Evolutionary conservation across 345 rosid genomes (phyloP).

Genomic region (Rubroshorea leprosula): DNA sequence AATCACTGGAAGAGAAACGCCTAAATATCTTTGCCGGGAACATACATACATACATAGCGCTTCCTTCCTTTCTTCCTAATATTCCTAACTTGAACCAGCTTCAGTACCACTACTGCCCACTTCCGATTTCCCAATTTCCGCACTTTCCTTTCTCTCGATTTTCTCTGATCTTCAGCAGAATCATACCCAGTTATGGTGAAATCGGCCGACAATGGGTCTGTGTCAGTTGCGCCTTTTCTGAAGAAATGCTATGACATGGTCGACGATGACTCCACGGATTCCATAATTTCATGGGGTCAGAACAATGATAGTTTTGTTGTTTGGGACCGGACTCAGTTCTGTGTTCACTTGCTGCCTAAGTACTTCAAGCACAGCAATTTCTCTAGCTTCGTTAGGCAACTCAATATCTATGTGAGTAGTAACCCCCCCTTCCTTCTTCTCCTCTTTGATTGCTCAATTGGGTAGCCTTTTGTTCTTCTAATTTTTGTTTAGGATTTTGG

Average conservation of each 20-base stretch:
- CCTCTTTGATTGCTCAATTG: neutral
- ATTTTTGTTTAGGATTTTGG: neutral
- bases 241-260: conserved; percentile 89
- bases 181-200: conserved; percentile 43
- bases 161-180: neutral
- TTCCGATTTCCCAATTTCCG: too few relatives aligned
- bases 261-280: conserved; percentile 55
- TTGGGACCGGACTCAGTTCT: conserved; percentile 54
- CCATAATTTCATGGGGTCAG: conserved; percentile 61
- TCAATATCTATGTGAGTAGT: conserved; percentile 72
- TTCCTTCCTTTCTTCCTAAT: too few relatives aligned
- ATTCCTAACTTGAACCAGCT: too few relatives aligned
- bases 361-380: conserved; percentile 79
- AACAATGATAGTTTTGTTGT: conserved; percentile 51
- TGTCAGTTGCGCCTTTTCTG: conserved; percentile 61
- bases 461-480: neutral
- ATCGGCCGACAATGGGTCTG: conserved; percentile 39
- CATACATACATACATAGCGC: too few relatives aligned
- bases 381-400: conserved; percentile 84
- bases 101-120: too few relatives aligned
- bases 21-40: too few relatives aligned
- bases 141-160: neutral
- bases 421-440: conserved; percentile 2
- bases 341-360: conserved; percentile 57
- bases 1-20: too few relatives aligned